phyloP scores from a whole-genome alignment of 106 monocot genomes.

The Phalaenopsis equestris region DNA sequence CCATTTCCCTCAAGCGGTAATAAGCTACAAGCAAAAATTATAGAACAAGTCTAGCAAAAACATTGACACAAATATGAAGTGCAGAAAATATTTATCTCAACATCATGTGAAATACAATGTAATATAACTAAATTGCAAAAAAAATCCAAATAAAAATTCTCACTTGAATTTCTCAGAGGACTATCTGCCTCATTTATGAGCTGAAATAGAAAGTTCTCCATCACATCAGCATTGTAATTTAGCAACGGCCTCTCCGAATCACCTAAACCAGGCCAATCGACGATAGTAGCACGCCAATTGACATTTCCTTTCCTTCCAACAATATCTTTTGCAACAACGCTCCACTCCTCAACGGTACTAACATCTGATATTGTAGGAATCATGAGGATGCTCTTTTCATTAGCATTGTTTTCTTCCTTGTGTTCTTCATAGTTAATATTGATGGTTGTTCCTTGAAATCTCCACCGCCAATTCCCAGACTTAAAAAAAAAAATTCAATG shows the following conservation, averaged over 20 bases:
- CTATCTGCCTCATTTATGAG: slow-evolving; percentile 55
- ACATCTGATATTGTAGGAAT: slow-evolving; percentile 97
- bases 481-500: slow-evolving; percentile 15
- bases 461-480: slow-evolving; percentile 86
- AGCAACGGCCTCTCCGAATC: slow-evolving; percentile 82
- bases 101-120: neutral
- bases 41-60: neutral
- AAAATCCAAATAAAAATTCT: neutral
- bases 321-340: slow-evolving; percentile 76
- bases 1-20: too few species aligned
- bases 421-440: slow-evolving; percentile 83
- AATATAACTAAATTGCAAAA: neutral
- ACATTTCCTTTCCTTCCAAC: slow-evolving; percentile 42
- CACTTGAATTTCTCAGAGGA: slow-evolving; percentile 62
- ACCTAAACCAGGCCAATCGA: slow-evolving; percentile 97
- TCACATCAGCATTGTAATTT: slow-evolving; percentile 85
- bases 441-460: slow-evolving; percentile 39
- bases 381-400: slow-evolving; percentile 67
- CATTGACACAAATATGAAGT: neutral
- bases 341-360: slow-evolving; percentile 95
- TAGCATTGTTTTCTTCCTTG: slow-evolving; percentile 21
- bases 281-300: slow-evolving; percentile 66
- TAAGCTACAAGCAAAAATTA: neutral
- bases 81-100: neutral
- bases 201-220: slow-evolving; percentile 80